Base-by-base conservation (phyloP, 2,329 filamentous ascomycete genomes). In the Aspergillus awamori region DNA sequence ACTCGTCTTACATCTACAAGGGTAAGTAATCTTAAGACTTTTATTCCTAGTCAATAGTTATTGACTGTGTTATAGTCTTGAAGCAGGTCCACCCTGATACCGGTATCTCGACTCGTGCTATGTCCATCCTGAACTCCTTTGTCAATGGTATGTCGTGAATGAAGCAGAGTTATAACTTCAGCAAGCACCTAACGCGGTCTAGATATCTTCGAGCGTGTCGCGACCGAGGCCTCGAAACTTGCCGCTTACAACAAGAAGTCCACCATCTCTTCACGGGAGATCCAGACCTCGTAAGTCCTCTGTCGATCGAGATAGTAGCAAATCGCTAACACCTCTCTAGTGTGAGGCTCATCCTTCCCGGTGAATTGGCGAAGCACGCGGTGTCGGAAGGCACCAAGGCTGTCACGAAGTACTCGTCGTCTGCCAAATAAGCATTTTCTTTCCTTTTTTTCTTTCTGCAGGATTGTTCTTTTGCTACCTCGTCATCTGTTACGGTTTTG, bases 161-260 rank as follows among this genome's bases (percentile, higher is more conserved):
- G 65, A 58, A n/a, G 33, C 36, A 39, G 10, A 11, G 36, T 0
- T 20, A 20, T 17, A 7, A 13, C 53, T 11, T 41, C 20, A 17
- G 56, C 17, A 33, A 24, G 59, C 45, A 41, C 58, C 10, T 53
- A 47, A 43, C 59, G 8, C 24, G 4, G 58, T 41, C n/a, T 64
- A 95, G 93, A 99, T 77, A 99, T 99, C 80, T 99, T 99, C 81
- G 95, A 99, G 89, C 93, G 95, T 74, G 94, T 99, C 72, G 95
- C 95, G 69, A 97, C 95, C 62, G 95, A 99, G 84, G 95, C 95
- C 56, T 97, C 92, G 79, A 99, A 99, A 90, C 90, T 99, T 65
- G 95, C 95, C 72, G 95, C 95, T 67, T 99, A 99, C 87, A 99
- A 99, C 90, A 99, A 98, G 91, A 99, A 99, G 88, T 98, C 94